phyloP scores from a whole-genome alignment of 2,329 filamentous ascomycete species.

The Fusarium algeriense region DNA sequence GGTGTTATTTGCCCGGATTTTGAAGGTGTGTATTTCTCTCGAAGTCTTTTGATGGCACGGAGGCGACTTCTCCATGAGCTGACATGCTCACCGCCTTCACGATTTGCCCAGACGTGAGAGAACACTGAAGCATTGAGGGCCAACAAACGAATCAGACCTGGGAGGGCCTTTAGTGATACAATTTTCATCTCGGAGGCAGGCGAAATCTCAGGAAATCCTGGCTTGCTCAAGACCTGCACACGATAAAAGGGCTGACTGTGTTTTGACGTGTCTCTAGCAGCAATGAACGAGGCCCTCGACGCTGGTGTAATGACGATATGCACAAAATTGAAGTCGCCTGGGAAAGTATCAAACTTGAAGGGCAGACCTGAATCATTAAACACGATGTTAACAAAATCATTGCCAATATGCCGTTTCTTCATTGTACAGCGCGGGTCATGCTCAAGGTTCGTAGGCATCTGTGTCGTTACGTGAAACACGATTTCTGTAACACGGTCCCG shows the following conservation, averaged over 20 bases:
- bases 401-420: conserved; percentile 97
- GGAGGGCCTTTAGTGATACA: conserved; percentile 83
- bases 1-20: conserved; percentile 51
- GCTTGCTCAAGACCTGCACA: conserved; percentile 88
- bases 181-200: conserved; percentile 91
- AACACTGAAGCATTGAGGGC: conserved; percentile 96
- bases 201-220: conserved; percentile 91
- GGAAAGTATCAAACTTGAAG: conserved; percentile 92
- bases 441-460: conserved; percentile 92
- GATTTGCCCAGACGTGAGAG: conserved; percentile 86
- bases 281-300: conserved; percentile 80
- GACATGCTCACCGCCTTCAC: conserved; percentile 82
- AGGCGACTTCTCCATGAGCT: conserved; percentile 92
- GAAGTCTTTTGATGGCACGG: conserved; percentile 83
- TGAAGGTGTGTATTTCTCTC: conserved; percentile 72
- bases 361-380: conserved; percentile 96
- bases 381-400: conserved; percentile 97
- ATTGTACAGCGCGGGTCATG: conserved; percentile 79
- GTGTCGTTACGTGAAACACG: conserved; percentile 93
- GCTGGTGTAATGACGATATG: conserved; percentile 96
- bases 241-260: conserved; percentile 76
- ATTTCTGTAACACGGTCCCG: conserved; percentile 94
- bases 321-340: conserved; percentile 95
- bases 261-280: conserved; percentile 63
- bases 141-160: conserved; percentile 86